Evolutionary conservation across 148 eudicot species (phyloP), one percentile per base, ranked within the genome.

Genomic region (Rhododendron vialii): DNA sequence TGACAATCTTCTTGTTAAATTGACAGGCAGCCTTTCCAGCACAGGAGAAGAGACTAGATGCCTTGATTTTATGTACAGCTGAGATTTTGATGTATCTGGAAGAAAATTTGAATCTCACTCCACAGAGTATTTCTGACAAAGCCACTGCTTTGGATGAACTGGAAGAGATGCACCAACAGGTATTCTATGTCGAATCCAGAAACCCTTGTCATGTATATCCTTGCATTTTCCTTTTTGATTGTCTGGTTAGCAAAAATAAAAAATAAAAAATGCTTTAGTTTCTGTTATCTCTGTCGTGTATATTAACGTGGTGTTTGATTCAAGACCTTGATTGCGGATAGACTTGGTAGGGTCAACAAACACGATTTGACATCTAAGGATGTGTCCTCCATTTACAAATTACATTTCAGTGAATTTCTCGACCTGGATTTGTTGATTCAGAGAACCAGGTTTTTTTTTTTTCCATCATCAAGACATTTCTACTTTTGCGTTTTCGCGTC

Each of bases 111-210:
- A 95, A 91, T 91, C 98, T 97, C 18, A 94, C 95, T 9, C 98
- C 93, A 63, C 90, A 93, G 87, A 92, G 93, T 87, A 91, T 97
- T 94, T 91, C 95, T 71, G 98, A 97, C 87, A 90, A 92, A 86
- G 95, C 95, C 69, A 92, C 93, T 87, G 98, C 98, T 82, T 87
- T 92, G 81, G 99, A 97, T 90, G 98, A 97, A 87, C 81, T 94
- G 89, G 90, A 92, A 84, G 98, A 97, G 86, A 97, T 95, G 93
- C 96, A 97, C 84, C 95, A 92, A 89, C 94, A 93, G 94, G 99
- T 95, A 90, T 75, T 84, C 81, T 33, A 35, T n/a, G 33, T 61
- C 30, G 47, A 24, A 74, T 78, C 63, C 30, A 26, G 59, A 51
- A 14, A 15, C 51, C 59, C 45, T 53, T 84, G 24, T 59, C 18